Evolutionary conservation across 139 green algal genomes (phyloP), one percentile per base, ranked within the genome.

Genomic region (Picochlorum sp.): DNA sequence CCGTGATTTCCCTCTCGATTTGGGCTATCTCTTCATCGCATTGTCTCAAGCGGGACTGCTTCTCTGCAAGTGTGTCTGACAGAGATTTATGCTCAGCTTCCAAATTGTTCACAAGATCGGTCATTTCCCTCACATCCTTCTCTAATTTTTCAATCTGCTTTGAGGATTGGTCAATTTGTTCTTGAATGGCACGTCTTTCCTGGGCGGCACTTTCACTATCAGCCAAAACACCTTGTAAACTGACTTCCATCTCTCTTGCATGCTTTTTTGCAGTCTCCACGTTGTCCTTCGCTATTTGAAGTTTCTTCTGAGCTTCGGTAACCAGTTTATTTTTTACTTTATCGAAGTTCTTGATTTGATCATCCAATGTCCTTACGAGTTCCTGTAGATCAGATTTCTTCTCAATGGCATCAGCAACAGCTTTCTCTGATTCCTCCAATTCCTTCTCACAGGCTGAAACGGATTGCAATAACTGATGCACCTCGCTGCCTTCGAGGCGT

Each of bases 21-120:
- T 63, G 66, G 14, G 54, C 55, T 57, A 92, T 89, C 73, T 95
- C 86, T 21, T 47, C 26, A 41, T 97, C 91, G 65, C 87, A 94
- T 69, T 90, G 80, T 45, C 68, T 63, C 41, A 95, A 57, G 1
- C 79, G 75, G 10, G 66, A 73, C 7, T 75, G 67, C 16, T 60
- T 63, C 6, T 74, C 66, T 28, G 82, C 67, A 61, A 95, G 73
- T 50, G 32, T 38, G n/a, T 34, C 79, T 2, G 69, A 57, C 2
- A 65, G 73, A 3, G 49, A 62, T 26, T 84, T 80, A 54, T 85
- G 76, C 30, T 69, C 72, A 2, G 56, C 67, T n/a, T 68, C 64
- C 6, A 62, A 64, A 1, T 45, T 65, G 6, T 72, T 73, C 37
- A 78, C 67, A n/a, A 52, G 34, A 4, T 50, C 61, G 4, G 67